These are phyloP conservation scores for Herpetomonas tarakana DNA, from an alignment of 208 protist species.

Conservation along the genomic window DNA sequence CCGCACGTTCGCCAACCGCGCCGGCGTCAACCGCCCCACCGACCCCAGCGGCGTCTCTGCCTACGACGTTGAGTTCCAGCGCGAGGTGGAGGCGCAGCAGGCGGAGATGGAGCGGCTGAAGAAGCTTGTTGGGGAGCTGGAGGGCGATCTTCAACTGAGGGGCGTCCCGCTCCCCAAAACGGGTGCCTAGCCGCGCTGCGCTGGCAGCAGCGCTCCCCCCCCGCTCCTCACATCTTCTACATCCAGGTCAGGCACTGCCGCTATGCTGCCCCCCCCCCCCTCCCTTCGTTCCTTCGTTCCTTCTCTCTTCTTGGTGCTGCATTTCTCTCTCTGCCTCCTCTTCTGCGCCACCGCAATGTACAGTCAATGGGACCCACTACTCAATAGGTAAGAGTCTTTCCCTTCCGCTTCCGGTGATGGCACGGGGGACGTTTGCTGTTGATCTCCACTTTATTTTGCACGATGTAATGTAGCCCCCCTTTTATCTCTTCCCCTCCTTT, in stretches of 20 bases:
- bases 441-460: no score
- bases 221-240: no score
- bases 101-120: conserved; percentile 81
- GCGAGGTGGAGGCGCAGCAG: conserved; percentile 88
- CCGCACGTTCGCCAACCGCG: conserved; percentile 71
- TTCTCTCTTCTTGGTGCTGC: conserved; percentile 1
- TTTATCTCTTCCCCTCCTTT: no score
- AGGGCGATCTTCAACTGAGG: conserved; percentile 60
- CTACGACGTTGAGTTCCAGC: conserved; percentile 61
- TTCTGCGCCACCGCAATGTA: no score
- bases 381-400: no score
- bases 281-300: conserved; percentile 5
- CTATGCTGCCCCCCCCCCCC: no score
- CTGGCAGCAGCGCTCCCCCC: background rate
- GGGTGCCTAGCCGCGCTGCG: background rate
- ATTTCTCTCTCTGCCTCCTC: conserved; percentile 1
- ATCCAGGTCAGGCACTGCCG: no score
- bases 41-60: conserved; percentile 49
- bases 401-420: no score
- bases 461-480: no score
- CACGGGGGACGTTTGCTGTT: no score
- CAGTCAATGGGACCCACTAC: no score
- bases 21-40: conserved; percentile 44
- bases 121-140: conserved; percentile 52
- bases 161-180: conserved; percentile 56